A percentile compares a stretch with the other conserved stretches of the same genome.
Evolutionary conservation across 1,284 basidiomycete genomes (phyloP).

Genomic region (Moesziomyces antarcticus): DNA sequence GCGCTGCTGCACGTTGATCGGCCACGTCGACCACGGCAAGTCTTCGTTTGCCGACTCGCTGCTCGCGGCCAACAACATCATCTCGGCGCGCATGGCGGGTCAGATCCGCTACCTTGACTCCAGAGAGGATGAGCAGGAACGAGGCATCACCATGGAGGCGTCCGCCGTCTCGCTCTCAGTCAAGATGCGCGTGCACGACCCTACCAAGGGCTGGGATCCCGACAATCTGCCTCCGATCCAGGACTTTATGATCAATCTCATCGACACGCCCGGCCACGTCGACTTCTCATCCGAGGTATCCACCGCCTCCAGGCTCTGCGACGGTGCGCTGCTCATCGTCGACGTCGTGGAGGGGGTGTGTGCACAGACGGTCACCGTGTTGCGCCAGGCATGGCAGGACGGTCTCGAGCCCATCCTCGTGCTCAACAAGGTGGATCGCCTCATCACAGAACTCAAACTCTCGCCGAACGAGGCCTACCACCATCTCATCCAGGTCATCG

Average conservation of each 20-base stretch:
- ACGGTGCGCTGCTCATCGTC: slow-evolving; percentile 95
- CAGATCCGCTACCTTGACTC: slow-evolving; percentile 96
- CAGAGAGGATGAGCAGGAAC: slow-evolving; percentile 94
- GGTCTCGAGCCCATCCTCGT: slow-evolving; percentile 89
- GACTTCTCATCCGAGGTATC: slow-evolving; percentile 98
- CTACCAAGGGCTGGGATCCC: slow-evolving; percentile 45
- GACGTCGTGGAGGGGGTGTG: slow-evolving; percentile 99
- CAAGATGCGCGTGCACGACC: slow-evolving; percentile 58
- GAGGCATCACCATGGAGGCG: slow-evolving; percentile 99
- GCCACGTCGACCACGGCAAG: slow-evolving; percentile 68
- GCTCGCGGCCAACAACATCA: slow-evolving; percentile 96
- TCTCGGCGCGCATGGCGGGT: slow-evolving; percentile 91
- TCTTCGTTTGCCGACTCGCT: slow-evolving; percentile 88
- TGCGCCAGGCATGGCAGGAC: slow-evolving; percentile 94
- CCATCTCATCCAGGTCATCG: slow-evolving; percentile 89
- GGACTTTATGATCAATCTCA: slow-evolving; percentile 88
- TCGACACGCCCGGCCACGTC: slow-evolving; percentile 98
- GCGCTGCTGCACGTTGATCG: slow-evolving; percentile 66
- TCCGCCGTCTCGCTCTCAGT: slow-evolving; percentile 76
- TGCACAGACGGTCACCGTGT: slow-evolving; percentile 94
- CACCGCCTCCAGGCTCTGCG: slow-evolving; percentile 89
- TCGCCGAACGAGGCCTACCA: slow-evolving; percentile 93
- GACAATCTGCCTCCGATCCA: slow-evolving; percentile 64
- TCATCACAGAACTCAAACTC: slow-evolving; percentile 92
- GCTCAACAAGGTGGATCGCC: slow-evolving; percentile 96